phyloP scores from a whole-genome alignment of 2,329 filamentous ascomycete species.

The Nothomitra cinnamomea region DNA sequence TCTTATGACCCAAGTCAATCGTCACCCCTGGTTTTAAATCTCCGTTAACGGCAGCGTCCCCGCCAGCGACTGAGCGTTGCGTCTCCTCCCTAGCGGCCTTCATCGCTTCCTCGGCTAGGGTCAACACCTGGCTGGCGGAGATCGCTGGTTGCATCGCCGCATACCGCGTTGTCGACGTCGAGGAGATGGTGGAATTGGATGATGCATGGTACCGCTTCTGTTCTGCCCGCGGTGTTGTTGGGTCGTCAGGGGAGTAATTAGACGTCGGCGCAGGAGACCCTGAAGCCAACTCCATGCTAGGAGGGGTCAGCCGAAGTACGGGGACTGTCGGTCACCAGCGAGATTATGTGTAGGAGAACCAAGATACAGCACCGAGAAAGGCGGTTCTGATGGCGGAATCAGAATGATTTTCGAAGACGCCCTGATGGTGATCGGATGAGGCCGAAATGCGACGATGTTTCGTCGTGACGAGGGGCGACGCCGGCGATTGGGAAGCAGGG shows the following conservation, averaged over 20 bases:
- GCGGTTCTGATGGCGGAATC: too few species aligned
- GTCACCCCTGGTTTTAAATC: constrained; percentile 55
- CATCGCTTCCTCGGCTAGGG: constrained; percentile 49
- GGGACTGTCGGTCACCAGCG: background rate
- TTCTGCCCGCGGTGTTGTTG: background rate
- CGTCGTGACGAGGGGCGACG: too few species aligned
- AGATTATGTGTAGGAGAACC: background rate
- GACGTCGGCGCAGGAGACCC: background rate
- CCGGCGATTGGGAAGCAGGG: background rate
- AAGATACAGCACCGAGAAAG: too few species aligned
- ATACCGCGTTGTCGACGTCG: constrained; percentile 31
- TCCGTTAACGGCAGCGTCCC: constrained; percentile 35
- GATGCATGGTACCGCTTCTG: background rate
- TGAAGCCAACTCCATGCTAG: background rate
- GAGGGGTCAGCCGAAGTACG: background rate
- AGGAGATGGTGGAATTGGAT: constrained; percentile 18
- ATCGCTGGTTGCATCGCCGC: constrained; percentile 23
- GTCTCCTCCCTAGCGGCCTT: constrained; percentile 48
- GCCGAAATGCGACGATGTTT: too few species aligned
- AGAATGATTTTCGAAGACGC: too few species aligned
- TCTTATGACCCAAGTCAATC: constrained; percentile 60
- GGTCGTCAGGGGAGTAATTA: background rate
- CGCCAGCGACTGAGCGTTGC: constrained; percentile 43
- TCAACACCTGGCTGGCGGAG: constrained; percentile 46
- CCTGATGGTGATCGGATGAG: too few species aligned